A percentile compares a stretch with the other conserved stretches of the same genome.
Evolutionary conservation across 129 eudicot species (phyloP).

Genomic region (Helianthus annuus): HanXRQr2.0-SUNRISE NC_035434.2:165762565-165763064

Average conservation of each 20-base stretch:
- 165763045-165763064: too few relatives aligned
- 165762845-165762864: not conserved
- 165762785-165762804: not conserved
- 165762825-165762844: not conserved
- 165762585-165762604: too few relatives aligned
- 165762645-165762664: not conserved
- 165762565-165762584: too few relatives aligned
- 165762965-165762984: too few relatives aligned
- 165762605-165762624: too few relatives aligned
- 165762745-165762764: conserved; percentile 38
- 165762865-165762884: not conserved
- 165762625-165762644: not conserved
- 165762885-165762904: not conserved
- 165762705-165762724: conserved; percentile 58
- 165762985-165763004: too few relatives aligned
- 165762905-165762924: not conserved
- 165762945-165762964: not conserved
- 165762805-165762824: conserved; percentile 41
- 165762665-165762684: conserved; percentile 31
- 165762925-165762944: not conserved
- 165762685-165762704: conserved; percentile 44
- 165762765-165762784: not conserved
- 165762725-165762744: conserved; percentile 54
- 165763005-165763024: too few relatives aligned
- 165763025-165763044: too few relatives aligned